These are phyloP conservation scores for Ogataea naganishii DNA, from an alignment of 805 yeast genomes.

Conservation along the genomic window DNA sequence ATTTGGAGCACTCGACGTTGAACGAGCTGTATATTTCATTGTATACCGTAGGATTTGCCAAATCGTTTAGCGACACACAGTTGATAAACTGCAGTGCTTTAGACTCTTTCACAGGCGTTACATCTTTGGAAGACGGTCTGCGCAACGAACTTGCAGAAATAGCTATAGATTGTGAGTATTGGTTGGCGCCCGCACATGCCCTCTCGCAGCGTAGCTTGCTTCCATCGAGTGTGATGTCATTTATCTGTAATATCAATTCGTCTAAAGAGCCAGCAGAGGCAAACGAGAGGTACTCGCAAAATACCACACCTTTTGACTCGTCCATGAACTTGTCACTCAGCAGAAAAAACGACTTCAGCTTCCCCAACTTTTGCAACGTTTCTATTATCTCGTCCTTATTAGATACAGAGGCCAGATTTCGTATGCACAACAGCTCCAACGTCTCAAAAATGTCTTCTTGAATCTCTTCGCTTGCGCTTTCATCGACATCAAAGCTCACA, in stretches of 20 bases:
- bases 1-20: slow-evolving; percentile 33
- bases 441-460: slow-evolving; percentile 32
- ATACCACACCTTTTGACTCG: slow-evolving; percentile 50
- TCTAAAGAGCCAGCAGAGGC: slow-evolving; percentile 10
- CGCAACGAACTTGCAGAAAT: slow-evolving; percentile 6
- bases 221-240: slow-evolving; percentile 27
- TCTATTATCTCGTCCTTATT: slow-evolving; percentile 35
- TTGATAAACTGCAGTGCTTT: slow-evolving; percentile 61
- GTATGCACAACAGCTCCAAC: slow-evolving; percentile 17
- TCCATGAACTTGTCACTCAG: slow-evolving; percentile 39
- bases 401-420: slow-evolving; percentile 33
- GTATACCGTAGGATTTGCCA: slow-evolving; percentile 40
- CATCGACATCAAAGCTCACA: no score
- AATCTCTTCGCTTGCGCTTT: slow-evolving; percentile 32
- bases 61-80: slow-evolving; percentile 54
- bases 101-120: slow-evolving; percentile 18
- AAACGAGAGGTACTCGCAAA: slow-evolving; percentile 43
- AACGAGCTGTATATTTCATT: slow-evolving; percentile 47
- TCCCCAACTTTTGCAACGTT: slow-evolving; percentile 31
- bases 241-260: slow-evolving; percentile 24
- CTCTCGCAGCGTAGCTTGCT: slow-evolving; percentile 24
- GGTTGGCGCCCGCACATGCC: slow-evolving; percentile 27
- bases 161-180: slow-evolving; percentile 13
- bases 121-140: slow-evolving; percentile 2
- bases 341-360: slow-evolving; percentile 30